Conservation (phyloP, 2,329 filamentous ascomycete genomes). For the Fusarium sublunatum region DNA sequence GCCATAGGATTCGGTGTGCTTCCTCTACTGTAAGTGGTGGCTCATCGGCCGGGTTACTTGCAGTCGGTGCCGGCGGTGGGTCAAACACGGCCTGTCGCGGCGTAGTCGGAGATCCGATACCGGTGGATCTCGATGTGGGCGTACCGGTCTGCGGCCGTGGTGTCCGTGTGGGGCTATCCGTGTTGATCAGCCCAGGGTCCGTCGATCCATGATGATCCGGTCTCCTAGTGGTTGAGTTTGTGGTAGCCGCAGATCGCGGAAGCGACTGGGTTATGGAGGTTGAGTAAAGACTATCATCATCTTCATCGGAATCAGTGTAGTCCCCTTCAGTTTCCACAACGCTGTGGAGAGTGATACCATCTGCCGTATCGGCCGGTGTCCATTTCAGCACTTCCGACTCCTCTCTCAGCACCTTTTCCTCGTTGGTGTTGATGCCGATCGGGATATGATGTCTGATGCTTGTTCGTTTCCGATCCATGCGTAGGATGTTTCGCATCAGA, state of each 20-base stretch:
- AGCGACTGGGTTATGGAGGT: slow-evolving; percentile 32
- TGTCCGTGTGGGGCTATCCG: slow-evolving; percentile 35
- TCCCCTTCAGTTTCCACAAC: slow-evolving; percentile 47
- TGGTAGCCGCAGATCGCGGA: slow-evolving; percentile 23
- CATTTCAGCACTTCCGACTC: slow-evolving; percentile 49
- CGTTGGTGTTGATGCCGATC: slow-evolving; percentile 43
- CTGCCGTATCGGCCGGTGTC: slow-evolving; percentile 43
- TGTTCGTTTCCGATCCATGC: slow-evolving; percentile 43
- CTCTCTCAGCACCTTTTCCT: slow-evolving; percentile 51
- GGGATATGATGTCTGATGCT: slow-evolving; percentile 35
- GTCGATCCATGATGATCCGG: slow-evolving; percentile 25
- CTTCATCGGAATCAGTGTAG: slow-evolving; percentile 41
- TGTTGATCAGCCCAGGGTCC: slow-evolving; percentile 28
- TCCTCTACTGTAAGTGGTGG: slow-evolving; percentile 55
- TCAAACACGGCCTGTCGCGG: slow-evolving; percentile 33
- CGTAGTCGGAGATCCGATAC: slow-evolving; percentile 33
- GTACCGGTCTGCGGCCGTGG: slow-evolving; percentile 35
- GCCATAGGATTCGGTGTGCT: slow-evolving; percentile 55
- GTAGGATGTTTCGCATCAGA: slow-evolving; percentile 53
- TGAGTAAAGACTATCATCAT: slow-evolving; percentile 42
- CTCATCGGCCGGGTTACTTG: slow-evolving; percentile 41
- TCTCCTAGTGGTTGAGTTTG: slow-evolving; percentile 24
- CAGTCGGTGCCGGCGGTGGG: slow-evolving; percentile 7
- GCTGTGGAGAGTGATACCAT: slow-evolving; percentile 48
- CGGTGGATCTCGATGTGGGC: slow-evolving; percentile 35